These are phyloP conservation scores for Penicillium malachiteum DNA, from an alignment of 495 filamentous ascomycete genomes.

Conservation along the genomic window DNA sequence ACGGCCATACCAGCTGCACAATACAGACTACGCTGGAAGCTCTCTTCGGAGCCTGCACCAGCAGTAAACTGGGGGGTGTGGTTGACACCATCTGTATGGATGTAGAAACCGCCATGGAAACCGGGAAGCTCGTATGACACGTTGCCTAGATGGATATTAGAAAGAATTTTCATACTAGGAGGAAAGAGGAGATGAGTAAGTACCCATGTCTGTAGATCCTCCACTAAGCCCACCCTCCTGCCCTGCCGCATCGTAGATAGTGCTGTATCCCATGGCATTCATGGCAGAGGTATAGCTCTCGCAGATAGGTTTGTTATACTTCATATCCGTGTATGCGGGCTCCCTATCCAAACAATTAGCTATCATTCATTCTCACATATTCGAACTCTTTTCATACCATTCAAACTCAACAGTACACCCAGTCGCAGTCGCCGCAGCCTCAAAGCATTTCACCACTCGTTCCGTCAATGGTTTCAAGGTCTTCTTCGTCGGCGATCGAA, in stretches of 20 bases:
- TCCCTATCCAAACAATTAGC: conserved; percentile 22
- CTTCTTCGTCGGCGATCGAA: conserved; percentile 45
- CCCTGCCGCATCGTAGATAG: conserved; percentile 42
- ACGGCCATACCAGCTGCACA: conserved; percentile 59
- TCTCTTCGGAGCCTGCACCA: conserved; percentile 50
- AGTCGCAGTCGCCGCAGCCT: conserved; percentile 55
- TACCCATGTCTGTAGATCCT: conserved; percentile 42
- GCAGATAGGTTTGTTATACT: conserved; percentile 48
- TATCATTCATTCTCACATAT: not conserved
- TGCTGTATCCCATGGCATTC: conserved; percentile 41
- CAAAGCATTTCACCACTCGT: conserved; percentile 53
- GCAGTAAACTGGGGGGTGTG: conserved; percentile 56
- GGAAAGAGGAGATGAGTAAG: not conserved
- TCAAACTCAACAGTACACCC: conserved; percentile 51
- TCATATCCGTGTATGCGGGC: conserved; percentile 54
- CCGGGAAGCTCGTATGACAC: conserved; percentile 56
- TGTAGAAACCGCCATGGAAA: conserved; percentile 57
- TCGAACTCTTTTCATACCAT: conserved; percentile 20
- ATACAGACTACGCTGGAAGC: conserved; percentile 42
- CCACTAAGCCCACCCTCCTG: conserved; percentile 26
- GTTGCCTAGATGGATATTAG: conserved; percentile 42
- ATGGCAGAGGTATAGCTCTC: conserved; percentile 51
- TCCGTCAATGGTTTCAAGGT: conserved; percentile 47
- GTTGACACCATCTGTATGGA: conserved; percentile 48
- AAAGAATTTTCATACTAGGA: not conserved